These are phyloP conservation scores for Castanea crenata DNA, from an alignment of 306 rosid species.

Conservation along the genomic window DNA sequence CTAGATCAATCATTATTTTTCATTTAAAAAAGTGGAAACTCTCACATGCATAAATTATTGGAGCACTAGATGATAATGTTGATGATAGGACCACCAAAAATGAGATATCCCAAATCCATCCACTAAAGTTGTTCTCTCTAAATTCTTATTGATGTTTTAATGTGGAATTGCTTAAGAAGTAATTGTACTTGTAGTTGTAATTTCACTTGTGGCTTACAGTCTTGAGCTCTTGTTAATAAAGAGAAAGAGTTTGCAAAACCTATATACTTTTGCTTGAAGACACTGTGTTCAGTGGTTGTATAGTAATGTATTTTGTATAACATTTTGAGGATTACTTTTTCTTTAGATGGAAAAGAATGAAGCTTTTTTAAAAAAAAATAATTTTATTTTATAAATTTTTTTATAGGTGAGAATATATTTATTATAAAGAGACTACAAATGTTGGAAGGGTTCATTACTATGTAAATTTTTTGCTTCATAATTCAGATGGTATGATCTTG, in stretches of 20 bases:
- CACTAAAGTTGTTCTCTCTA: too few relatives aligned
- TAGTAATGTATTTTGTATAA: not conserved
- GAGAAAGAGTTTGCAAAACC: not conserved
- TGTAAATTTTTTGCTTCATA: not conserved
- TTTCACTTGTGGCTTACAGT: too few relatives aligned
- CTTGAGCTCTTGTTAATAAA: too few relatives aligned
- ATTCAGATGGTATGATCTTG: not conserved
- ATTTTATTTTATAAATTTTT: too few relatives aligned
- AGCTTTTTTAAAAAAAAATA: not conserved
- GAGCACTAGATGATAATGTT: not conserved
- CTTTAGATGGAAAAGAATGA: not conserved
- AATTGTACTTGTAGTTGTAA: too few relatives aligned
- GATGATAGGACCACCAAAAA: not conserved
- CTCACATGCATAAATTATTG: not conserved
- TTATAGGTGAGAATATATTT: too few relatives aligned
- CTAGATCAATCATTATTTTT: conserved; percentile 9
- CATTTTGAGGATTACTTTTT: not conserved
- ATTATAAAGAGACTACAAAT: not conserved
- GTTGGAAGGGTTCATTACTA: not conserved
- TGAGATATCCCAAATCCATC: not conserved
- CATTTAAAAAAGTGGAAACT: not conserved
- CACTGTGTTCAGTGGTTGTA: not conserved
- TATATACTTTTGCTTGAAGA: not conserved
- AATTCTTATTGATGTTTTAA: too few relatives aligned
- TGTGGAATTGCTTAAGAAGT: too few relatives aligned